Evolutionary conservation across 768 basidiomycete genomes (phyloP).

Genomic region (Kwoniella dendrophila): DNA sequence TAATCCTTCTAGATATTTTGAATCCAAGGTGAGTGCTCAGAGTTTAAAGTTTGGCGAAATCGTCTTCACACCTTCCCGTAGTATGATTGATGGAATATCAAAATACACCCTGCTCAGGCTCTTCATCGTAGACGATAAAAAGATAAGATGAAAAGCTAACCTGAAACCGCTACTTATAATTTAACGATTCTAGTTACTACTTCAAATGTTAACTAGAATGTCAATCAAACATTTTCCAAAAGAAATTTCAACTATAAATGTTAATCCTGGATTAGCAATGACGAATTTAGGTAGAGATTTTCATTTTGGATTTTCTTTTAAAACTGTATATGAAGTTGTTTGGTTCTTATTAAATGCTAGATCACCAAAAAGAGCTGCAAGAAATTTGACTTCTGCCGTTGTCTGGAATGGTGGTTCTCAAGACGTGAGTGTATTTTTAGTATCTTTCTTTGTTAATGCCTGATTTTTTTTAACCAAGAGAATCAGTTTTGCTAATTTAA

Average conservation of each 20-base stretch:
- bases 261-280: slow-evolving; percentile 15
- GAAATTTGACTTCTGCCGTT: slow-evolving; percentile 18
- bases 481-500: background rate
- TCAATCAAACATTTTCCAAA: slow-evolving; percentile 16
- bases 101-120: too few species aligned
- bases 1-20: slow-evolving; percentile 19
- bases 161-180: too few species aligned
- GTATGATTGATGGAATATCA: too few species aligned
- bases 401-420: slow-evolving; percentile 5
- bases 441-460: background rate
- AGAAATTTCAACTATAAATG: slow-evolving; percentile 14
- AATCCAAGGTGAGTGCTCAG: slow-evolving; percentile 23
- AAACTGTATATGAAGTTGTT: background rate
- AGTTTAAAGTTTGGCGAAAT: background rate
- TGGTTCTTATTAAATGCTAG: slow-evolving; percentile 11
- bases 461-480: background rate
- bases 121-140: too few species aligned
- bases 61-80: background rate
- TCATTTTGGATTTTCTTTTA: background rate
- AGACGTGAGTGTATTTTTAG: slow-evolving; percentile 14
- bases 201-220: slow-evolving; percentile 17
- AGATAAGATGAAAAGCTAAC: too few species aligned
- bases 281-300: slow-evolving; percentile 28
- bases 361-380: slow-evolving; percentile 11
- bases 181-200: slow-evolving; percentile 10